These are phyloP conservation scores for Paraphoma chrysanthemicola DNA, from an alignment of 2,329 filamentous ascomycete genomes.

Conservation along the genomic window DNA sequence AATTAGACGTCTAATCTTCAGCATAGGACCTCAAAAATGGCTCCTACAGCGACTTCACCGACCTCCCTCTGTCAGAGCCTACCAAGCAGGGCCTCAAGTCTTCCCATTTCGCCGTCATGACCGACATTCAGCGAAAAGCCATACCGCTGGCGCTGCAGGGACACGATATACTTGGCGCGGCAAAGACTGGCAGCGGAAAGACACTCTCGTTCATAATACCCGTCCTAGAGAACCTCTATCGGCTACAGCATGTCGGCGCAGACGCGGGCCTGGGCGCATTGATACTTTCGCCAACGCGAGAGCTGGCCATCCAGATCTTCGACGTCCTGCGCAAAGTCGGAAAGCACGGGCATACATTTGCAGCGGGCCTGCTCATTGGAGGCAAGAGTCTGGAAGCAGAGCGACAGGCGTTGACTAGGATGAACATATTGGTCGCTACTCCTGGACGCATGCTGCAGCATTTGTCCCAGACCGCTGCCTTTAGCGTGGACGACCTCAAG, in stretches of 20 bases:
- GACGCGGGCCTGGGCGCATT: slow-evolving; percentile 88
- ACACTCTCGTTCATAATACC: slow-evolving; percentile 92
- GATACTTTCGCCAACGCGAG: slow-evolving; percentile 91
- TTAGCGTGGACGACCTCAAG: slow-evolving; percentile 89
- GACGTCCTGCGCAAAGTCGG: slow-evolving; percentile 91
- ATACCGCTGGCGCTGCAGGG: slow-evolving; percentile 87
- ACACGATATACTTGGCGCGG: slow-evolving; percentile 87
- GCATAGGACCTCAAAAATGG: slow-evolving; percentile 65
- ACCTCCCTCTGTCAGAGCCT: slow-evolving; percentile 83
- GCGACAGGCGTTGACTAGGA: slow-evolving; percentile 80
- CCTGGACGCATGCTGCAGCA: slow-evolving; percentile 96
- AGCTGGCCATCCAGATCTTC: slow-evolving; percentile 96
- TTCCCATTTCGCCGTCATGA: slow-evolving; percentile 88
- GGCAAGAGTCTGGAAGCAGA: slow-evolving; percentile 91
- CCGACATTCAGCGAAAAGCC: slow-evolving; percentile 90
- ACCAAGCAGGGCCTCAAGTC: slow-evolving; percentile 81
- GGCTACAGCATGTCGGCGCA: slow-evolving; percentile 84
- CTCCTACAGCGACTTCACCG: slow-evolving; percentile 73
- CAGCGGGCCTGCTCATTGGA: slow-evolving; percentile 90
- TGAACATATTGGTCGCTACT: slow-evolving; percentile 98
- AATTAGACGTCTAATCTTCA: background rate
- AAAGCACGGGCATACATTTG: slow-evolving; percentile 81
- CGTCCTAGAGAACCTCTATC: slow-evolving; percentile 89
- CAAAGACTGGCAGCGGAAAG: slow-evolving; percentile 95
- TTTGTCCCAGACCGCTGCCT: slow-evolving; percentile 87